These are phyloP conservation scores for Phanerochaete sordida DNA, from an alignment of 768 basidiomycete genomes.

Conservation along the genomic window DNA sequence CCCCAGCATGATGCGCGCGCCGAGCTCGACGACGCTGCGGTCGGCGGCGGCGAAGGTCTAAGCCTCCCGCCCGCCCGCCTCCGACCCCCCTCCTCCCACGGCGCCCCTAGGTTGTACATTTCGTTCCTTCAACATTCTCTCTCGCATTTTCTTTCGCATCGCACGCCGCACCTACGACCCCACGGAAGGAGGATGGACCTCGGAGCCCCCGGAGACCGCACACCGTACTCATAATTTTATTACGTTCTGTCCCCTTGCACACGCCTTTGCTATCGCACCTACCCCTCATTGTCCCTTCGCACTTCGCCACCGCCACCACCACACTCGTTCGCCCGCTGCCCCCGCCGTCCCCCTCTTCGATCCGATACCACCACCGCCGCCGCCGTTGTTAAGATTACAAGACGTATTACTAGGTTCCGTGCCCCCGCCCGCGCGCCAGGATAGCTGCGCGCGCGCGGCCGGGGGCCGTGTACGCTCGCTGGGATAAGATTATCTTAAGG, in stretches of 20 bases:
- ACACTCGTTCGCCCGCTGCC: not conserved
- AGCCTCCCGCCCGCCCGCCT: not conserved
- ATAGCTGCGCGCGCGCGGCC: not conserved
- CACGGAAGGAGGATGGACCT: not conserved
- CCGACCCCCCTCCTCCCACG: not conserved
- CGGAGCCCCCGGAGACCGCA: not conserved
- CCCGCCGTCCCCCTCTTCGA: not conserved
- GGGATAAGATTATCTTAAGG: slow-evolving; percentile 3
- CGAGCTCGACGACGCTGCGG: slow-evolving; percentile 1
- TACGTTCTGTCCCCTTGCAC: not conserved
- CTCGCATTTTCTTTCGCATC: not conserved
- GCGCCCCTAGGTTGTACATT: not conserved
- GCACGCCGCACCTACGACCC: not conserved
- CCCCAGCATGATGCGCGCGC: slow-evolving; percentile 5
- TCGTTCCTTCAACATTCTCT: not conserved
- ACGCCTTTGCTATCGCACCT: not conserved
- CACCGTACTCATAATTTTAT: not conserved
- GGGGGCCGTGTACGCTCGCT: slow-evolving; percentile 3
- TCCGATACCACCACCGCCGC: not conserved
- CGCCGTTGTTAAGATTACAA: not conserved
- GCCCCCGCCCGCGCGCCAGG: not conserved
- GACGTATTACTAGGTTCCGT: not conserved
- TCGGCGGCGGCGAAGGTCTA: not conserved
- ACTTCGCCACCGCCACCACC: not conserved
- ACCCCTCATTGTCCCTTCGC: not conserved